These are phyloP conservation scores for Leccinum barrowsii DNA, from an alignment of 768 basidiomycete species.

Conservation along the genomic window DNA sequence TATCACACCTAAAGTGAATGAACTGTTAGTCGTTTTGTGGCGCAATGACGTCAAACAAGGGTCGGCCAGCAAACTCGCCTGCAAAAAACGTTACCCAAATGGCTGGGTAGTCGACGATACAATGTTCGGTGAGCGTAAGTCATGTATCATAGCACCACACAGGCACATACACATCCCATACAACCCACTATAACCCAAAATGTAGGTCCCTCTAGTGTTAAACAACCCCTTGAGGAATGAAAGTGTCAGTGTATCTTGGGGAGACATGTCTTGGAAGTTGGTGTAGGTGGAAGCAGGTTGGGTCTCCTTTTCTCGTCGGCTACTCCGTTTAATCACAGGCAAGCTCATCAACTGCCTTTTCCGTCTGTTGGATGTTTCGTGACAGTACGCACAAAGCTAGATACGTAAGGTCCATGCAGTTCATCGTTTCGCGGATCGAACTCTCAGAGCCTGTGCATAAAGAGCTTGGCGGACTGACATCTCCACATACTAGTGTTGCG, in stretches of 20 bases:
- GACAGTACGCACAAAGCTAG: not conserved
- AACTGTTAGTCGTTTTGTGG: not conserved
- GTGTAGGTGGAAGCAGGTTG: not conserved
- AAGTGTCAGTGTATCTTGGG: not conserved
- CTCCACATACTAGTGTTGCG: not conserved
- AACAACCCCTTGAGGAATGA: not conserved
- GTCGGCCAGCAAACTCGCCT: constrained; percentile 31
- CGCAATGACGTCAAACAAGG: not conserved
- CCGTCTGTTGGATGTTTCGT: not conserved
- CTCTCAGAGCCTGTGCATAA: not conserved
- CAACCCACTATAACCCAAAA: constrained; percentile 57
- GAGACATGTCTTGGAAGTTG: not conserved
- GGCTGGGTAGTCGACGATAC: constrained; percentile 16
- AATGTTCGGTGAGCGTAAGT: not conserved
- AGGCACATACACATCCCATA: constrained; percentile 64
- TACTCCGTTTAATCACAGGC: not conserved
- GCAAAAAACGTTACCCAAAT: constrained; percentile 70
- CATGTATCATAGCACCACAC: not conserved
- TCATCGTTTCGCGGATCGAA: not conserved
- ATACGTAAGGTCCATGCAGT: not conserved
- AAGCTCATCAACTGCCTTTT: not conserved
- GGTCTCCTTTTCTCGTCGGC: constrained; percentile 1
- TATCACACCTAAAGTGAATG: constrained; percentile 47
- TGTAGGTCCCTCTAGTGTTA: constrained; percentile 32
- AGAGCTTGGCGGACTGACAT: not conserved